Base-by-base conservation (phyloP, 768 basidiomycete genomes). In the Mycena galericulata region DNA sequence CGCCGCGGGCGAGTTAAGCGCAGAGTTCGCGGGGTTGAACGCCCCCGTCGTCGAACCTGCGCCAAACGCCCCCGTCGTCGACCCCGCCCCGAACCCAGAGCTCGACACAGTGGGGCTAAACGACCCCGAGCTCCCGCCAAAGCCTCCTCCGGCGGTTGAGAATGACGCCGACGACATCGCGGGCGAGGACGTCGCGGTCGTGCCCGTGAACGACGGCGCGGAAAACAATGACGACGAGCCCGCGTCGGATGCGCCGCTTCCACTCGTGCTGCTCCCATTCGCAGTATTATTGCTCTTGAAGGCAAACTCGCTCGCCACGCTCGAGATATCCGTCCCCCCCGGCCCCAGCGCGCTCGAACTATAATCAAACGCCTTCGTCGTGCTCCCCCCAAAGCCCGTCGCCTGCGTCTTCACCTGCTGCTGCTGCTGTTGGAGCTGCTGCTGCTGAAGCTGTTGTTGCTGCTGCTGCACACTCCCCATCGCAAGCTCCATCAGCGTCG, bases 401-500 rank as follows among this genome's bases (percentile, higher is more conserved):
- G 54, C 67, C 62, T 45, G 75, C 67, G 47, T 70, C 70, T 61
- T 65, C 45, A 47, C 57, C 65, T 74, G 76, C 32, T 51, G 67
- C 56, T 73, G 76, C 29, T 63, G 72, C 57, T 65, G 72, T 54
- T 67, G 69, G 17, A 65, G 72, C 24, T 57, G 47, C 30, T 71
- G 65, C 53, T 72, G 75, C 26, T 65, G 67, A 62, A 70, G 70
- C 59, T 71, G 71, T 20, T 70, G 64, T 51, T 71, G 72, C 30
- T 67, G 45, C 32, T 65, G 68, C 40, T 71, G 72, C 15, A 46
- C 36, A 20, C 79, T 70, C 12, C 88, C 87, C 81, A 86, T 86
- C 3, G 90, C 86, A 17, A 98, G 80, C 75, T 98, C 93, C 79
- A 93, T 88, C 74, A 98, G 81, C 2, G 94, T 95, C 12, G 92